Percentiles rank a stretch among this genome's conserved stretches.
Conservation (phyloP, 257 asterid genomes). For the Nicotiana tabacum region DNA sequence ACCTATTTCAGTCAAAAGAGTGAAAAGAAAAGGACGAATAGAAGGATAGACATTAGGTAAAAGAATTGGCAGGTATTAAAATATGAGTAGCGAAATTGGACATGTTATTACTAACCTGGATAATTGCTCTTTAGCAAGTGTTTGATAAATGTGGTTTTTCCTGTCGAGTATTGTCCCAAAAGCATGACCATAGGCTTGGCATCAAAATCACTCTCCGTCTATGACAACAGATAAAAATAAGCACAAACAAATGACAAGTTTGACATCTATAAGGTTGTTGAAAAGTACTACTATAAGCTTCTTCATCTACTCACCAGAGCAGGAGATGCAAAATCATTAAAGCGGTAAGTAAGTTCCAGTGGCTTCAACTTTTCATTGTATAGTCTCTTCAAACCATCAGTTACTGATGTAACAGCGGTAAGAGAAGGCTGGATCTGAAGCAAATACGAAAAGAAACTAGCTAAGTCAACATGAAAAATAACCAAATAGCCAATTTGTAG, state of each 20-base stretch:
- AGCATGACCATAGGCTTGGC: conserved; percentile 99
- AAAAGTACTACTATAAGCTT: neutral
- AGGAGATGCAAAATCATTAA: conserved; percentile 80
- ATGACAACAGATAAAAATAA: conserved; percentile 7
- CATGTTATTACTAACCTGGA: conserved; percentile 54
- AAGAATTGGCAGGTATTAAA: neutral
- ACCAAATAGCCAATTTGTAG: neutral
- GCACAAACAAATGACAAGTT: neutral
- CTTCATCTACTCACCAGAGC: conserved; percentile 54
- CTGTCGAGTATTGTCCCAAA: conserved; percentile 97
- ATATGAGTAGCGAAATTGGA: neutral
- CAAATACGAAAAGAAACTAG: neutral
- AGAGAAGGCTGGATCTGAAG: conserved; percentile 48
- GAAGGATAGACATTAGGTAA: neutral
- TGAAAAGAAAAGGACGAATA: neutral
- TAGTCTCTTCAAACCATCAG: conserved; percentile 75
- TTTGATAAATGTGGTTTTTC: conserved; percentile 90
- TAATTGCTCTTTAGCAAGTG: conserved; percentile 73
- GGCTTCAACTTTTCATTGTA: conserved; percentile 87
- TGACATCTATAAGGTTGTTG: neutral
- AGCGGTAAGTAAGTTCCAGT: conserved; percentile 71
- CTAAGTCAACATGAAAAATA: conserved; percentile 15
- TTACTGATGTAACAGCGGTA: conserved; percentile 67
- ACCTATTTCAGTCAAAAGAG: conserved; percentile 40
- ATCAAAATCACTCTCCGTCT: conserved; percentile 88